Evolutionary conservation across 2,329 filamentous ascomycete species (phyloP).

Genomic region (Chrysoporthe puriensis): DNA sequence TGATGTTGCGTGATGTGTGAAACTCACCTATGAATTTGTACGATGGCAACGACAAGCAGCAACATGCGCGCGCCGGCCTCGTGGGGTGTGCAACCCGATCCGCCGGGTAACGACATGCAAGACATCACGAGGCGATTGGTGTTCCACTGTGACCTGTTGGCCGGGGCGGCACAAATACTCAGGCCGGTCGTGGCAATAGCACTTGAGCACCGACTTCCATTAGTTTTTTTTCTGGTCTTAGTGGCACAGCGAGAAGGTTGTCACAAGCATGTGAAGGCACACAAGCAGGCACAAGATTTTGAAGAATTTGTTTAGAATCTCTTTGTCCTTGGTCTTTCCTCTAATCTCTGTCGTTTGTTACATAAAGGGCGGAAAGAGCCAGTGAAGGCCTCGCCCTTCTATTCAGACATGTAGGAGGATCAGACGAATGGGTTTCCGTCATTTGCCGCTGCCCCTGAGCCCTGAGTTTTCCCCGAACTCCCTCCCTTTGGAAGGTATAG

Average conservation of each 20-base stretch:
- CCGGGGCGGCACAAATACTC: neutral
- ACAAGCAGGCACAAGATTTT: neutral
- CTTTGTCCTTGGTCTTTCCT: conserved; percentile 2
- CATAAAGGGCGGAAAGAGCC: conserved; percentile 20
- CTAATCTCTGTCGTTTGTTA: conserved; percentile 3
- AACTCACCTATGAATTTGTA: neutral
- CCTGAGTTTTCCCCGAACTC: neutral
- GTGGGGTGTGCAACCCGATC: no score
- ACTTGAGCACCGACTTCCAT: neutral
- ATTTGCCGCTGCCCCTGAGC: conserved; percentile 2
- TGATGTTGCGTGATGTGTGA: neutral
- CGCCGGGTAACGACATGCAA: neutral
- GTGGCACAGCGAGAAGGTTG: no score
- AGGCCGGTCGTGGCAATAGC: neutral
- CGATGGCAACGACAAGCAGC: neutral
- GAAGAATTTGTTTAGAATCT: conserved; percentile 4
- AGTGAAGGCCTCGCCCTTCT: conserved; percentile 19
- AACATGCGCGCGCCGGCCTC: no score
- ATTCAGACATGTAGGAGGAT: conserved; percentile 14
- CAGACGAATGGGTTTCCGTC: conserved; percentile 1
- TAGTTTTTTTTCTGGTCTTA: neutral
- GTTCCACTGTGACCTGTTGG: neutral
- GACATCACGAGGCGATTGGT: neutral
- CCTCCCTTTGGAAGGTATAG: neutral
- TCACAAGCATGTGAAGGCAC: neutral